Percentiles rank a stretch among this genome's conserved stretches.
phyloP scores from a whole-genome alignment of 495 filamentous ascomycete species.

The Talaromyces wortmannii region DNA sequence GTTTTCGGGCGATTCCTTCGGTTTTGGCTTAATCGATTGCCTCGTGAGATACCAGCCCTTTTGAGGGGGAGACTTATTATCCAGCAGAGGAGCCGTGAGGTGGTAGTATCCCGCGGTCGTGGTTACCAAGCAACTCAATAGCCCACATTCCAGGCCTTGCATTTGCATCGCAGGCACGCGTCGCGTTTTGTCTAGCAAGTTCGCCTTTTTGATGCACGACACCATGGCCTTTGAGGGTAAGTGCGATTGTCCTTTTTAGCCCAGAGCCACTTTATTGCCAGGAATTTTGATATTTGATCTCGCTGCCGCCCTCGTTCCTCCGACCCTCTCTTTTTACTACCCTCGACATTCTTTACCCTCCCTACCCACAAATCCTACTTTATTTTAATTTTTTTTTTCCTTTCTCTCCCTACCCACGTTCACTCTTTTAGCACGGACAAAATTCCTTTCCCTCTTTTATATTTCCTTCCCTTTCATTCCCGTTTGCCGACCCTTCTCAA shows the following conservation, averaged over 20 bases:
- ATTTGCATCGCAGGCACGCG: slow-evolving; percentile 9
- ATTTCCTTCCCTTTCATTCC: neutral
- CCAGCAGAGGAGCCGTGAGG: neutral
- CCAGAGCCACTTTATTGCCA: slow-evolving; percentile 1
- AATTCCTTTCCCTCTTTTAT: slow-evolving; percentile 4
- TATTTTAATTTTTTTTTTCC: neutral
- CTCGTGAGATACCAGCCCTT: slow-evolving; percentile 4
- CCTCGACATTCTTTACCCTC: slow-evolving; percentile 4
- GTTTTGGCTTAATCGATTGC: neutral
- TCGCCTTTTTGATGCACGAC: neutral
- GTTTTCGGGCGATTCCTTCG: neutral
- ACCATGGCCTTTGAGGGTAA: slow-evolving; percentile 6
- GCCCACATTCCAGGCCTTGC: slow-evolving; percentile 9
- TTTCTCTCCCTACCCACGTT: slow-evolving; percentile 4
- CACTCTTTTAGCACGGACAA: slow-evolving; percentile 6
- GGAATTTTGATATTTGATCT: slow-evolving; percentile 7
- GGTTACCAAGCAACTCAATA: slow-evolving; percentile 7
- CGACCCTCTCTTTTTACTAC: neutral
- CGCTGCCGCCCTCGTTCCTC: slow-evolving; percentile 5
- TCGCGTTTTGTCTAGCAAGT: slow-evolving; percentile 2
- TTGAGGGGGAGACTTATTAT: neutral
- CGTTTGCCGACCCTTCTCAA: neutral
- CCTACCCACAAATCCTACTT: neutral
- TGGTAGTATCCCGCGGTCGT: slow-evolving; percentile 1
- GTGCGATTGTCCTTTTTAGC: slow-evolving; percentile 3